Evolutionary conservation across 176 grass and related monocot genomes (phyloP).

Genomic region (Avena eriantha): DNA sequence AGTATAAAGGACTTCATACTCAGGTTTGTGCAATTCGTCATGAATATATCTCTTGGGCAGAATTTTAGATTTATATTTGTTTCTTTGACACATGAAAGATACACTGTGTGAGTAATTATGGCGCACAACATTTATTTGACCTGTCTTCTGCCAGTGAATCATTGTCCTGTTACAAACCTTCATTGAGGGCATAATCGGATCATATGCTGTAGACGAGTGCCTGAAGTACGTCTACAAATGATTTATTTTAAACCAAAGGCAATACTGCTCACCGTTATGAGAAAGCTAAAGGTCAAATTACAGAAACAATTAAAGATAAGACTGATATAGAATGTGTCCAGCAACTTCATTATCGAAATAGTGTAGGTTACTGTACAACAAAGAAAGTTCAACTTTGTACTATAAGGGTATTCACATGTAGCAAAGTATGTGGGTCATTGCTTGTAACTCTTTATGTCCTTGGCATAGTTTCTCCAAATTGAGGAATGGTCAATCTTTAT

Average conservation of each 20-base stretch:
- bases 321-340: background rate
- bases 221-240: background rate
- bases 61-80: slow-evolving; percentile 2
- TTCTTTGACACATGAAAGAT: slow-evolving; percentile 18
- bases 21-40: slow-evolving; percentile 57
- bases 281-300: slow-evolving; percentile 26
- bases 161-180: background rate
- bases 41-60: background rate
- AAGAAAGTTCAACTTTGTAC: background rate
- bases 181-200: background rate
- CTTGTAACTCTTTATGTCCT: background rate
- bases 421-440: background rate
- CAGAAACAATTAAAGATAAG: slow-evolving; percentile 1
- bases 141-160: background rate
- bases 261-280: background rate
- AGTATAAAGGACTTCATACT: slow-evolving; percentile 81
- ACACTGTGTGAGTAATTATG: background rate
- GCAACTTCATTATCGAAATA: background rate
- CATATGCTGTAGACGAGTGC: background rate
- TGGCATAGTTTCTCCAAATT: background rate
- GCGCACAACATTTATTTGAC: background rate
- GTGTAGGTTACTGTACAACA: background rate
- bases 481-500: background rate
- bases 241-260: background rate
- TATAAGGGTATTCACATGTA: background rate